Evolutionary conservation across 305 asterid species (phyloP).

Genomic region (Fraxinus nigra): DNA sequence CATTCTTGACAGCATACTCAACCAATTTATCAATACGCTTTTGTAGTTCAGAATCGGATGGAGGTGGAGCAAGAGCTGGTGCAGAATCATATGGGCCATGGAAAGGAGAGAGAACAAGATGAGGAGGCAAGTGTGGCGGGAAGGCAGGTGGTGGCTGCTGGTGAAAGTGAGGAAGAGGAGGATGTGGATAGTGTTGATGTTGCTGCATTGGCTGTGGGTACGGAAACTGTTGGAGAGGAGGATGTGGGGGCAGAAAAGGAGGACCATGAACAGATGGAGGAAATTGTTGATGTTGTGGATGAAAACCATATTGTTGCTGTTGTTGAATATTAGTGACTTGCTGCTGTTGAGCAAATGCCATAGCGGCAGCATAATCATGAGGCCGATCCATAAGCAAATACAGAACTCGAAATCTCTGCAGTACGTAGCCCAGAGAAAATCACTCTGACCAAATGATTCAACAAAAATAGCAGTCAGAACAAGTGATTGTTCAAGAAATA

Average conservation of each 20-base stretch:
- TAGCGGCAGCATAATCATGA: constrained; percentile 76
- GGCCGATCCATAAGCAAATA: constrained; percentile 67
- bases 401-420: not conserved
- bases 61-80: constrained; percentile 83
- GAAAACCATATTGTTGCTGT: constrained; percentile 80
- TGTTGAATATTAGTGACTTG: constrained; percentile 53
- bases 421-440: not conserved
- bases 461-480: not conserved
- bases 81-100: constrained; percentile 71
- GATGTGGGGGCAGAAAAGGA: constrained; percentile 77
- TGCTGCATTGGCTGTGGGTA: constrained; percentile 81
- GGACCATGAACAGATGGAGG: constrained; percentile 77
- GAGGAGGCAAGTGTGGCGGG: constrained; percentile 77
- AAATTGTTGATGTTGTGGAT: constrained; percentile 83
- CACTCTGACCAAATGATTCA: not conserved
- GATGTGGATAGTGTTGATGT: constrained; percentile 60
- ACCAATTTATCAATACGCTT: constrained; percentile 87
- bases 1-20: constrained; percentile 88
- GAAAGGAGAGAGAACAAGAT: constrained; percentile 61
- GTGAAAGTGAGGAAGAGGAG: constrained; percentile 73
- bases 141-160: constrained; percentile 72
- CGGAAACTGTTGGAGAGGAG: constrained; percentile 78
- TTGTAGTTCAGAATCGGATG: constrained; percentile 84
- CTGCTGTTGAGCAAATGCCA: constrained; percentile 81
- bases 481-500: not conserved